phyloP scores from a whole-genome alignment of 139 green algal genomes.

The Micractinium conductrix region DNA sequence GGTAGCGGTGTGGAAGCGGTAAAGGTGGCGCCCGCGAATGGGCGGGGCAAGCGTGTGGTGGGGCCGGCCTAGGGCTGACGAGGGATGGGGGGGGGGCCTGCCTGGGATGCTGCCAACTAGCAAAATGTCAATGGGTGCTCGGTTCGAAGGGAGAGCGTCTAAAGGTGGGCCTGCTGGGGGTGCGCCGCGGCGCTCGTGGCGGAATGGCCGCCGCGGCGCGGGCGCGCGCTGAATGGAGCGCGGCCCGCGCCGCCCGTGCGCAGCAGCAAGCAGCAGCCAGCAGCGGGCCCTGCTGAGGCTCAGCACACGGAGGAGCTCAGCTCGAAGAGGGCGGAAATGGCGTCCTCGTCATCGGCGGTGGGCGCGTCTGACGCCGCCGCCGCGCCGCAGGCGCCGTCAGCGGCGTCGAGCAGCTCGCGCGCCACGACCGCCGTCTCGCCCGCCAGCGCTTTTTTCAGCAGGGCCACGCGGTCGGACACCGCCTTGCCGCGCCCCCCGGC shows the following conservation, averaged over 20 bases:
- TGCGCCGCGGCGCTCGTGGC: too few species aligned
- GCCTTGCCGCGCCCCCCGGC: background rate
- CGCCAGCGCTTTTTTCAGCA: constrained; percentile 39
- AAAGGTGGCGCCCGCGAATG: too few species aligned
- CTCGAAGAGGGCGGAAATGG: constrained; percentile 43
- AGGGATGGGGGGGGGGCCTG: too few species aligned
- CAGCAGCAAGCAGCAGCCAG: background rate
- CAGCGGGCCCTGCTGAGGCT: background rate
- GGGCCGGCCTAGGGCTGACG: too few species aligned
- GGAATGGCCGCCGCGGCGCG: too few species aligned
- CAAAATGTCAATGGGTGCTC: too few species aligned
- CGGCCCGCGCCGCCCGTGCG: background rate
- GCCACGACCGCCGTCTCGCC: constrained; percentile 1
- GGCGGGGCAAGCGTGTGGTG: too few species aligned
- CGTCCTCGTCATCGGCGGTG: constrained; percentile 33
- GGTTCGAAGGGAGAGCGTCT: too few species aligned
- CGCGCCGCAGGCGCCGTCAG: background rate
- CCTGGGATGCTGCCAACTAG: too few species aligned
- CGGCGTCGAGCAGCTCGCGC: background rate
- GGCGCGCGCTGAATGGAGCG: background rate
- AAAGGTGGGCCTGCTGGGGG: too few species aligned
- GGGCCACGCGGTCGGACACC: constrained; percentile 20
- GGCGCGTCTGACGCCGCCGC: background rate
- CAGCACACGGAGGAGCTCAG: constrained; percentile 33
- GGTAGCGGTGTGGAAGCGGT: too few species aligned